Base-by-base conservation (phyloP, 345 rosid genomes). In the Capsella bursapastoris region DNA sequence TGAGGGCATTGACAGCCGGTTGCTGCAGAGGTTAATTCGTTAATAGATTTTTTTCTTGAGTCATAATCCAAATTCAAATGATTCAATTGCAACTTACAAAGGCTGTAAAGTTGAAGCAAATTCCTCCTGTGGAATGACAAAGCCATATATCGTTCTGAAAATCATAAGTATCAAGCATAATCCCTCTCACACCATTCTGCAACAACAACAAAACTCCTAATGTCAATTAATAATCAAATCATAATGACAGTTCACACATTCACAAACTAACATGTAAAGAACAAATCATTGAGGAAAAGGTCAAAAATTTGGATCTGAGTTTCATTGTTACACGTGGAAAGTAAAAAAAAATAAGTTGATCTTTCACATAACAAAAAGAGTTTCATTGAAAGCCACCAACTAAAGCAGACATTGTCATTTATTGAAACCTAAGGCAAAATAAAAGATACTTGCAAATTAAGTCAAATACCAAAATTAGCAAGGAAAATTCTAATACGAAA, bases 131-230 rank as follows among this genome's bases (percentile, higher is more conserved):
- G 64, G 99, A 95, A 78, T 95, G 98, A 78, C 99, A 95, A 28
- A 95, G 49, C 99, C 99, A 95, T 55, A 92, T 70, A 75, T 87
- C 96, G 58, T 85, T 85, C 37, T 73, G 58, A 75, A 89, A 95
- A 79, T 95, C 99, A 72, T 91, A 95, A 76, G 91, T 86, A 62
- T 95, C 99, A 4, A 92, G 86, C 97, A 95, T 92, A 5, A 95
- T 82, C 67, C 97, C 99, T 50, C 97, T 86, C 70, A 92, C 92
- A 57, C 97, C 97, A 89, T 95, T 95, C 97, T 92, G 75, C 73
- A 82, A 69, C 50, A 60, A 35, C 22, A 35, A 61, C 8, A 16
- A 16, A 16, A 28, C 8, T 14, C 43, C 4, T 4, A 49, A 22
- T 0, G 9, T 18, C 53, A 49, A 40, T 3, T 10, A 8, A 8